Base-by-base conservation (phyloP, 345 rosid species). In the Citrus sp. region DNA sequence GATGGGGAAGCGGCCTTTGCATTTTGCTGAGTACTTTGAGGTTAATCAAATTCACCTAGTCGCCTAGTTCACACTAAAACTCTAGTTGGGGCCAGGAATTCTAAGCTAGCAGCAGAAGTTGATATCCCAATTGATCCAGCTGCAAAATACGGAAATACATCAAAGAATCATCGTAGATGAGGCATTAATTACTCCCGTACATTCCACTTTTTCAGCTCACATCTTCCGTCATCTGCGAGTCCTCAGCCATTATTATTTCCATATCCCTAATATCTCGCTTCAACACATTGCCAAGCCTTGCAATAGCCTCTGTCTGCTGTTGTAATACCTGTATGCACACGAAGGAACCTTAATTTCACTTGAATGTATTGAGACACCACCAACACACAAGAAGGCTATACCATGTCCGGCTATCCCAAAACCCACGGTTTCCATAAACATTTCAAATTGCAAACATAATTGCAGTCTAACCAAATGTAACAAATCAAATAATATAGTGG, bases 171-270 rank as follows among this genome's bases (percentile, higher is more conserved):
- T 28, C n/a, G 30, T 12, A 3, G 40, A 76, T 2, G 28, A 61
- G 51, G 58, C 58, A 73, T 67, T 65, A n/a, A 16, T 34, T 35
- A 35, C 70, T 21, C 9, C 49, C 8, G 16, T 40, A 13, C 3
- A 46, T 34, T 13, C 3, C 21, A n/a, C 35, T 21, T 21, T 76
- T 61, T 72, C 60, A 34, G 54, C 71, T 82, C 28, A 27, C 73
- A 76, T 86, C 80, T 14, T 78, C 85, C 24, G 82, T 49, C 94
- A 83, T 90, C 38, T 88, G 91, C 2, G 89, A 81, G 81, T 90
- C 97, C 86, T 92, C 99, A 0, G 95, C 84, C 93, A 94, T 91
- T 71, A 96, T 94, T 64, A 96, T 92, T 77, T 94, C 96, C 90
- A 85, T 87, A 80, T 94, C 89, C 79, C 97, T 88, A 72, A 90